A percentile compares a stretch with the other conserved stretches of the same genome.
These are phyloP conservation scores for Solanum okadae DNA, from an alignment of 257 asterid species.

Conservation along the genomic window DNA sequence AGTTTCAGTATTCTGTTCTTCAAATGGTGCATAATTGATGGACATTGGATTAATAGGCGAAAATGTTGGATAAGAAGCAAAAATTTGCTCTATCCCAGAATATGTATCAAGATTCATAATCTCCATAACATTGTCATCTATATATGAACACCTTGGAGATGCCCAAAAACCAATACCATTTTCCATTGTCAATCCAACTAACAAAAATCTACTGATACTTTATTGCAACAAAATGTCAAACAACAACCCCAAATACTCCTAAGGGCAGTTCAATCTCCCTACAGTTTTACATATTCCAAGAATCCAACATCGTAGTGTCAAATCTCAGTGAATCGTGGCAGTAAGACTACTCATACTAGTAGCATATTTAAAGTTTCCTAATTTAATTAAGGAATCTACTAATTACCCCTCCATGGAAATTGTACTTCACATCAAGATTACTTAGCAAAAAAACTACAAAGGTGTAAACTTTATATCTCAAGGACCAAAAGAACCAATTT, in stretches of 20 bases:
- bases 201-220: not conserved
- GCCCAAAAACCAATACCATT: conserved; percentile 25
- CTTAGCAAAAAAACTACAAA: not conserved
- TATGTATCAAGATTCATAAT: conserved; percentile 46
- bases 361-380: not conserved
- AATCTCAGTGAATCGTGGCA: not conserved
- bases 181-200: not conserved
- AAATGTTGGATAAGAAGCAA: conserved; percentile 32
- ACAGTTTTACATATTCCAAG: conserved; percentile 1
- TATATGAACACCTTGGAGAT: conserved; percentile 15
- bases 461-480: not conserved
- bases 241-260: not conserved
- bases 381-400: not conserved
- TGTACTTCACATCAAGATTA: not conserved
- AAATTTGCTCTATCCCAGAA: conserved; percentile 45
- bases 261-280: not conserved
- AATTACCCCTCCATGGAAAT: not conserved
- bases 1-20: conserved; percentile 24
- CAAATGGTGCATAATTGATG: conserved; percentile 25
- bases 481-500: not conserved
- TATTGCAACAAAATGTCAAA: not conserved
- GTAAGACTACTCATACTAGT: not conserved
- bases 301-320: conserved; percentile 5
- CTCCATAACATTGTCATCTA: conserved; percentile 43
- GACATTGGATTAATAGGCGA: conserved; percentile 25